Conservation (phyloP, 345 rosid genomes). For the Hevea brasiliensis region DNA sequence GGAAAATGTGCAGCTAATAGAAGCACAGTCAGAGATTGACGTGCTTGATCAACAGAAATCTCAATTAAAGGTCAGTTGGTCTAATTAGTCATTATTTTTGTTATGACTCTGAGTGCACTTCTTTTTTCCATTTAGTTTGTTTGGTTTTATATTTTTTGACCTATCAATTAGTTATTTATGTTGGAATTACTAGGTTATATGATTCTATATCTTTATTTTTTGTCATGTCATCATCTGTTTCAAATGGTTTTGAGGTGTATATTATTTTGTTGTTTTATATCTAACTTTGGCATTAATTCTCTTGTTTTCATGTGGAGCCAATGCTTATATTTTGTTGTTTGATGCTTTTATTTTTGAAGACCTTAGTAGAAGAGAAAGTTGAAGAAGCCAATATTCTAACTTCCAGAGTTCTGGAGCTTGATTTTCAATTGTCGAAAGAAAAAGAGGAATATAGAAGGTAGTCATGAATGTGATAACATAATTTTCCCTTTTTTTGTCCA, state of each 20-base stretch:
- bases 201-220: background rate
- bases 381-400: slow-evolving; percentile 70
- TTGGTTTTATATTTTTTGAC: background rate
- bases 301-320: background rate
- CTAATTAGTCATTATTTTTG: slow-evolving; percentile 1
- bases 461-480: slow-evolving; percentile 5
- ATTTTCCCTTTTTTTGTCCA: slow-evolving; percentile 5
- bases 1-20: slow-evolving; percentile 60
- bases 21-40: slow-evolving; percentile 48
- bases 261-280: background rate
- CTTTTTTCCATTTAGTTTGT: background rate
- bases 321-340: slow-evolving; percentile 6
- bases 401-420: slow-evolving; percentile 70
- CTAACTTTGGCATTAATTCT: background rate
- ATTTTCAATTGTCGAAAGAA: slow-evolving; percentile 66
- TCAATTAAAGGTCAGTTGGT: slow-evolving; percentile 64
- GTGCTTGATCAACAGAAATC: slow-evolving; percentile 48
- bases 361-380: slow-evolving; percentile 51
- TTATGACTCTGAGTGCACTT: background rate
- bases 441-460: slow-evolving; percentile 79
- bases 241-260: background rate
- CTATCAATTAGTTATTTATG: slow-evolving; percentile 7
- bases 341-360: slow-evolving; percentile 37
- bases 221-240: background rate
- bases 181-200: background rate